Evolutionary conservation across 495 filamentous ascomycete genomes (phyloP).

Genomic region (Penicillium ucsense): DNA sequence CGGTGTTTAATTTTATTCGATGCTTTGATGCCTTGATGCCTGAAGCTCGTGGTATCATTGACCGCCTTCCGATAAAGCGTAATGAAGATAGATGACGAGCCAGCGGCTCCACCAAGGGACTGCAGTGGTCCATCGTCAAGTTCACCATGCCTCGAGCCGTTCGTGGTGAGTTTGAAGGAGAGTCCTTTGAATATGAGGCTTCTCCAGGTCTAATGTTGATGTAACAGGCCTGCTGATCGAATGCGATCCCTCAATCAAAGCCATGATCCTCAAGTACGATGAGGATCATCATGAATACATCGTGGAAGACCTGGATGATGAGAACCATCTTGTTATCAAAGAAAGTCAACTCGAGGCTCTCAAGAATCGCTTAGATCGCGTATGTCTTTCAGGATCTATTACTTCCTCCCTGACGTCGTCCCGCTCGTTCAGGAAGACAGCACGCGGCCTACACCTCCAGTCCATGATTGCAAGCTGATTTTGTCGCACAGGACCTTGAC

Average conservation of each 20-base stretch:
- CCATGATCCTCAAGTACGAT: constrained; percentile 66
- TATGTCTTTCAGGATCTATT: constrained; percentile 18
- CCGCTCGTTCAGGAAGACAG: no score
- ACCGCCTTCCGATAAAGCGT: neutral
- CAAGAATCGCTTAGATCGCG: constrained; percentile 52
- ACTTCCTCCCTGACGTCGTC: no score
- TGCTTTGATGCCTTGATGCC: neutral
- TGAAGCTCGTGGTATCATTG: neutral
- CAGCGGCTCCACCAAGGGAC: neutral
- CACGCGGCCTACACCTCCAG: no score
- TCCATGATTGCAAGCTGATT: neutral
- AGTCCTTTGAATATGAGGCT: neutral
- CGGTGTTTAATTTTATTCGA: no score
- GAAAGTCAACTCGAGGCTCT: constrained; percentile 53
- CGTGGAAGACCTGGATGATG: constrained; percentile 67
- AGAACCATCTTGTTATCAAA: constrained; percentile 59
- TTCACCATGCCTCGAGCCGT: constrained; percentile 39
- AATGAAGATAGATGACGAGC: no score
- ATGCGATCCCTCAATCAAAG: constrained; percentile 71
- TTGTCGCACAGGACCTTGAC: constrained; percentile 34
- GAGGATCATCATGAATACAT: constrained; percentile 59
- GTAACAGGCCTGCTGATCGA: constrained; percentile 58
- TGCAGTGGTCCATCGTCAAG: neutral
- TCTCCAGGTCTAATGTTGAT: neutral
- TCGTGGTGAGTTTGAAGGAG: constrained; percentile 23